A percentile compares a stretch with the other conserved stretches of the same genome.
These are phyloP conservation scores for Spiraea crenata DNA, from an alignment of 331 rosid genomes.

Conservation along the genomic window DNA sequence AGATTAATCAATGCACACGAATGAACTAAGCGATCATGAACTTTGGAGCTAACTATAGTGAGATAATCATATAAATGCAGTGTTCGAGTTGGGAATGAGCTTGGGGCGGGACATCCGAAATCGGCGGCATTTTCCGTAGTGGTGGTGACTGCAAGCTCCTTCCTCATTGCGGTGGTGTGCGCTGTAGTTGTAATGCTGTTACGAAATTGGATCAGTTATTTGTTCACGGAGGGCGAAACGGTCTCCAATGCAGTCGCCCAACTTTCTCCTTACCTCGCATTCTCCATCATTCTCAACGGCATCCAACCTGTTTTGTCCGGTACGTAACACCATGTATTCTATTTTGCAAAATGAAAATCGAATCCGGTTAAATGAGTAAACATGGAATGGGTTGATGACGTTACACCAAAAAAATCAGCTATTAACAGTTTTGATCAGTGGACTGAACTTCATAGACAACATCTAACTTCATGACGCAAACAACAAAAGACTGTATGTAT, in stretches of 20 bases:
- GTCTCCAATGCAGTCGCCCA: slow-evolving; percentile 54
- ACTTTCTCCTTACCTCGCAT: slow-evolving; percentile 46
- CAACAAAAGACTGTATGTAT: too few species aligned
- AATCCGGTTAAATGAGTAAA: too few species aligned
- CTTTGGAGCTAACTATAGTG: too few species aligned
- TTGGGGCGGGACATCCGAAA: slow-evolving; percentile 62
- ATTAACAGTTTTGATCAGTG: too few species aligned
- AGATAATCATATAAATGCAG: slow-evolving; percentile 13
- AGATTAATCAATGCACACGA: slow-evolving; percentile 6
- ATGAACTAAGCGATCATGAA: too few species aligned
- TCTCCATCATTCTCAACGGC: slow-evolving; percentile 49
- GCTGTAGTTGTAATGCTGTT: slow-evolving; percentile 38
- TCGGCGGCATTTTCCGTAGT: slow-evolving; percentile 49
- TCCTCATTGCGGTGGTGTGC: slow-evolving; percentile 26
- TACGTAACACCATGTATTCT: background rate
- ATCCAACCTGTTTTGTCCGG: slow-evolving; percentile 60
- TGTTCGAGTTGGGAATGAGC: slow-evolving; percentile 62
- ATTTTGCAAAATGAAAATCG: too few species aligned
- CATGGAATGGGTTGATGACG: too few species aligned
- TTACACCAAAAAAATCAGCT: too few species aligned
- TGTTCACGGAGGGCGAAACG: slow-evolving; percentile 37
- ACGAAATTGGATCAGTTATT: slow-evolving; percentile 41
- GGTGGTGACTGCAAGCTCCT: slow-evolving; percentile 34
- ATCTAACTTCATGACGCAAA: too few species aligned
- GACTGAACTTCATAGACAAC: too few species aligned